Conservation (phyloP, 2,329 filamentous ascomycete genomes). For the Seiridium unicorne region DNA sequence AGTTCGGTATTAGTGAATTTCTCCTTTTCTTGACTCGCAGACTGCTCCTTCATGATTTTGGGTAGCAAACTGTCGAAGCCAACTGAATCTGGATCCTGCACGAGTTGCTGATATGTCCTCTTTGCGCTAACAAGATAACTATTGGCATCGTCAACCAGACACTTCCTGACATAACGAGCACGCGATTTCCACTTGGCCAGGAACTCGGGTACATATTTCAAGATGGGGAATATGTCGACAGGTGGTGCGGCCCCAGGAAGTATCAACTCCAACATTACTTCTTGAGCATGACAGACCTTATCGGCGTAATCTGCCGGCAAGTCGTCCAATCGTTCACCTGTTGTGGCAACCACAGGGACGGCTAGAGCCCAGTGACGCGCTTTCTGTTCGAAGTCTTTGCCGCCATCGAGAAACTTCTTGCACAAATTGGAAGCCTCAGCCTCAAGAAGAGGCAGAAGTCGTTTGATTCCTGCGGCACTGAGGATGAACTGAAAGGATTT, state of each 20-base stretch:
- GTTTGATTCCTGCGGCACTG: background rate
- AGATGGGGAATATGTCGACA: slow-evolving; percentile 12
- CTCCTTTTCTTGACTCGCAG: background rate
- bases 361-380: slow-evolving; percentile 2
- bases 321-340: background rate
- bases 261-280: background rate
- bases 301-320: background rate
- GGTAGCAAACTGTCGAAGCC: slow-evolving; percentile 4
- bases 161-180: background rate
- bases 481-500: slow-evolving; percentile 8
- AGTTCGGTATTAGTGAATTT: slow-evolving; percentile 7
- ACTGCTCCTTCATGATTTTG: slow-evolving; percentile 6
- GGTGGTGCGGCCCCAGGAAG: slow-evolving; percentile 11
- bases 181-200: slow-evolving; percentile 9
- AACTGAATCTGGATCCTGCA: background rate
- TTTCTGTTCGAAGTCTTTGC: background rate
- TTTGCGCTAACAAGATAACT: slow-evolving; percentile 1
- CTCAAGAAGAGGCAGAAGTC: slow-evolving; percentile 8
- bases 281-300: background rate
- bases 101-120: background rate
- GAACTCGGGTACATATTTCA: slow-evolving; percentile 12
- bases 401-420: background rate
- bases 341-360: slow-evolving; percentile 6
- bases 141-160: background rate
- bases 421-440: slow-evolving; percentile 7